Evolutionary conservation across 768 basidiomycete species (phyloP).

Genomic region (Rubroboletus satanas): DNA sequence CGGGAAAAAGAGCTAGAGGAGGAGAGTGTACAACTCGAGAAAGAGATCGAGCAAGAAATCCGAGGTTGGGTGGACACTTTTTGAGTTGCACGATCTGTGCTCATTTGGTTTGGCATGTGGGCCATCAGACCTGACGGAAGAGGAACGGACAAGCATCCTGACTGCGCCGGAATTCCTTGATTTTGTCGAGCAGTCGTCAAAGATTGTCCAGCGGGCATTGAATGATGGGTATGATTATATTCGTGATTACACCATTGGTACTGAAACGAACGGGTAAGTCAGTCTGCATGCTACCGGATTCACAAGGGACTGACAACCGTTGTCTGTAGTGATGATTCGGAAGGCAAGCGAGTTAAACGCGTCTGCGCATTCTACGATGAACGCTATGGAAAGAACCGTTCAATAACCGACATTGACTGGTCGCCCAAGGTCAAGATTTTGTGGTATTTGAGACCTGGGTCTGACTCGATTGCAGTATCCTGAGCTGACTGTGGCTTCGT

Average conservation of each 20-base stretch:
- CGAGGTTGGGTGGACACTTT: slow-evolving; percentile 46
- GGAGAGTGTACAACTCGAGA: slow-evolving; percentile 77
- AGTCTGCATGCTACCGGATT: slow-evolving; percentile 28
- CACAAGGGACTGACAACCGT: slow-evolving; percentile 4
- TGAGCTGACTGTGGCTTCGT: slow-evolving; percentile 91
- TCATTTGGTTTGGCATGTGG: background rate
- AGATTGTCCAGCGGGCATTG: slow-evolving; percentile 91
- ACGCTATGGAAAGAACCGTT: slow-evolving; percentile 85
- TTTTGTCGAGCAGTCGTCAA: slow-evolving; percentile 92
- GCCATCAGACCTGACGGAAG: slow-evolving; percentile 72
- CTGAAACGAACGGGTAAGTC: slow-evolving; percentile 78
- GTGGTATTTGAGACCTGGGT: background rate
- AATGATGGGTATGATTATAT: slow-evolving; percentile 97
- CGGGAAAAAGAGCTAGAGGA: slow-evolving; percentile 79
- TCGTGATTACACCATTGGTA: slow-evolving; percentile 89
- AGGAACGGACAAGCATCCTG: slow-evolving; percentile 78
- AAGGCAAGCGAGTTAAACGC: slow-evolving; percentile 86
- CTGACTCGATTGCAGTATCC: slow-evolving; percentile 62
- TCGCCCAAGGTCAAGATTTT: slow-evolving; percentile 74
- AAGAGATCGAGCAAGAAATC: slow-evolving; percentile 84
- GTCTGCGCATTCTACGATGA: slow-evolving; percentile 95
- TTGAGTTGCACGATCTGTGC: background rate
- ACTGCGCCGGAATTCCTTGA: slow-evolving; percentile 88
- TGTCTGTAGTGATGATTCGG: slow-evolving; percentile 72
- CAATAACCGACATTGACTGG: slow-evolving; percentile 97